phyloP scores from a whole-genome alignment of 257 asterid species.

The Verbascum thapsus region DNA sequence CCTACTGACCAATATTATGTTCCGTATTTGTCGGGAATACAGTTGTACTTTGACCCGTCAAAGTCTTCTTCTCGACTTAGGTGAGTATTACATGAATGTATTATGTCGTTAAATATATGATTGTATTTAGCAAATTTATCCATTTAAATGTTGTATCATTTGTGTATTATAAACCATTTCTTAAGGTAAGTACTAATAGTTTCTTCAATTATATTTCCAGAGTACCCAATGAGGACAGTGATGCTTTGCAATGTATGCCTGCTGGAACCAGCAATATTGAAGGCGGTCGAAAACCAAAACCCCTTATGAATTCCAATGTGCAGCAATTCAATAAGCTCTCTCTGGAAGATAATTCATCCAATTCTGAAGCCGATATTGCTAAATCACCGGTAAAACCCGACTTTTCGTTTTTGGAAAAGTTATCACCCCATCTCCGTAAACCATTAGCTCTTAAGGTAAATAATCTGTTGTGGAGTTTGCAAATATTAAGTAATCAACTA shows the following conservation, averaged over 20 bases:
- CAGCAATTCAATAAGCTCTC: conserved; percentile 39
- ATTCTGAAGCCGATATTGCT: conserved; percentile 40
- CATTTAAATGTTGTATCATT: conserved; percentile 11
- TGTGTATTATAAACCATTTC: conserved; percentile 14
- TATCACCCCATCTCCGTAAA: conserved; percentile 63
- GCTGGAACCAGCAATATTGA: conserved; percentile 50
- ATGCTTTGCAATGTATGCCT: conserved; percentile 48
- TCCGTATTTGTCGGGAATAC: conserved; percentile 82
- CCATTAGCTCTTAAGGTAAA: conserved; percentile 70
- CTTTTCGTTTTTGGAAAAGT: conserved; percentile 68
- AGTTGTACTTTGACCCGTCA: conserved; percentile 59
- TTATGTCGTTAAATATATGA: conserved; percentile 14
- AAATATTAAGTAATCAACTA: conserved; percentile 2
- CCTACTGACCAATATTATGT: conserved; percentile 62
- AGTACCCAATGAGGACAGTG: conserved; percentile 40
- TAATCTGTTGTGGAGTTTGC: conserved; percentile 2
- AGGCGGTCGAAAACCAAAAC: conserved; percentile 40
- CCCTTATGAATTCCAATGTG: conserved; percentile 30
- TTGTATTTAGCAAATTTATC: conserved; percentile 19
- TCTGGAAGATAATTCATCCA: conserved; percentile 38
- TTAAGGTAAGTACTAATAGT: conserved; percentile 21
- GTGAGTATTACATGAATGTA: conserved; percentile 39
- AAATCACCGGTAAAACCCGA: conserved; percentile 41
- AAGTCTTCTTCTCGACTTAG: conserved; percentile 41
- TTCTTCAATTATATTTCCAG: conserved; percentile 29